Conservation (phyloP, 2,329 filamentous ascomycete species). For the Thielaviopsis populi region DNA sequence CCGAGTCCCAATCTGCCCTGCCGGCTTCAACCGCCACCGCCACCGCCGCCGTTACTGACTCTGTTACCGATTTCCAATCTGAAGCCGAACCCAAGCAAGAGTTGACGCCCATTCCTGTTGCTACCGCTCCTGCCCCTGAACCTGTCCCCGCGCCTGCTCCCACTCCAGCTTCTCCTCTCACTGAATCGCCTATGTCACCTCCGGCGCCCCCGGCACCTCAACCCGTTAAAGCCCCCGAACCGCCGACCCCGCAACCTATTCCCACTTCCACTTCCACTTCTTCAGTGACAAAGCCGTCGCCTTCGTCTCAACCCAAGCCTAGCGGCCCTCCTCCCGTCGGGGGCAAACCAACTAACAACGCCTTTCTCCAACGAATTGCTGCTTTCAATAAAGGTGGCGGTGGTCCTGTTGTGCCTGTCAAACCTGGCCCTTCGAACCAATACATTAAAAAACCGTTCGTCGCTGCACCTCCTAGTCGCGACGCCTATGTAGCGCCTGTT, state of each 20-base stretch:
- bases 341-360: conserved; percentile 60
- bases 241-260: conserved; percentile 25
- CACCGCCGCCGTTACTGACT: conserved; percentile 21
- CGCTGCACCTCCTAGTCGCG: conserved; percentile 79
- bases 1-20: conserved; percentile 10
- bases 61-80: neutral
- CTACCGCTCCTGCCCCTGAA: conserved; percentile 9
- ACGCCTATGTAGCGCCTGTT: conserved; percentile 71
- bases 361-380: conserved; percentile 90
- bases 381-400: conserved; percentile 88
- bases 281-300: conserved; percentile 23
- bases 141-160: conserved; percentile 15
- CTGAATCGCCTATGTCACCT: conserved; percentile 22
- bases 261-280: conserved; percentile 27
- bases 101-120: neutral
- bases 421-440: conserved; percentile 52
- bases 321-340: conserved; percentile 49
- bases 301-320: conserved; percentile 26
- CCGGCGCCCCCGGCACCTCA: conserved; percentile 21
- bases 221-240: conserved; percentile 21
- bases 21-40: conserved; percentile 19
- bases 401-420: conserved; percentile 78
- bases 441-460: conserved; percentile 98
- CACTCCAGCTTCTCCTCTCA: conserved; percentile 25
- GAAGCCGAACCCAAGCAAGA: conserved; percentile 1